Conservation (phyloP, 2,329 filamentous ascomycete genomes). For the Coniochaeta hoffmannii region DNA sequence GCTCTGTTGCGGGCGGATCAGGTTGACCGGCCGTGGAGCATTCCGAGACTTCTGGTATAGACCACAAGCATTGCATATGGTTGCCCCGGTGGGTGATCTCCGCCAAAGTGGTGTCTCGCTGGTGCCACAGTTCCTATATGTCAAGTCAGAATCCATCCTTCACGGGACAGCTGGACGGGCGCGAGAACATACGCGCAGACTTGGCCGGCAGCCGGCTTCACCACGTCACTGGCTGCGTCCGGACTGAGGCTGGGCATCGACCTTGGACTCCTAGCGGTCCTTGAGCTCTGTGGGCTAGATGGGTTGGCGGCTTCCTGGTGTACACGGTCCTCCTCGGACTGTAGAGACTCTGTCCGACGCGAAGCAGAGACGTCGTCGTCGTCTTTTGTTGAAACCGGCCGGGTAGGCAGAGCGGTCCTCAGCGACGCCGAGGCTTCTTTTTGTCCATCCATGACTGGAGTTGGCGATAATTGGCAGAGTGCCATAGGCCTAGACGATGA, state of each 20-base stretch:
- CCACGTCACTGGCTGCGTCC: not conserved
- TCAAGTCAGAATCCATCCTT: conserved; percentile 9
- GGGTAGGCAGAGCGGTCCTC: conserved; percentile 16
- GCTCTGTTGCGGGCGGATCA: conserved; percentile 65
- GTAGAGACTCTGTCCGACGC: conserved; percentile 4
- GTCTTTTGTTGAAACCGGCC: conserved; percentile 11
- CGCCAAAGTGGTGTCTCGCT: conserved; percentile 93
- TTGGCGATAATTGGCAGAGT: not conserved
- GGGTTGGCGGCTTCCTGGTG: not conserved
- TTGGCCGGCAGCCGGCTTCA: not conserved
- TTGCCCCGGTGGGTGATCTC: conserved; percentile 83
- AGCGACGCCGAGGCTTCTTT: not conserved
- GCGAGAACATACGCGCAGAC: not conserved
- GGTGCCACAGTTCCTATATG: conserved; percentile 80
- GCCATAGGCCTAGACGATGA: not conserved
- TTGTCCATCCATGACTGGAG: not conserved
- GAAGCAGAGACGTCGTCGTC: conserved; percentile 4
- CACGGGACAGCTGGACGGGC: not conserved
- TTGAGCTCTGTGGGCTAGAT: not conserved
- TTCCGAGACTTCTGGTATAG: conserved; percentile 93
- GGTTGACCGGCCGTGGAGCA: conserved; percentile 78
- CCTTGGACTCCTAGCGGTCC: conserved; percentile 7
- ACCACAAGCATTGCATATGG: conserved; percentile 96
- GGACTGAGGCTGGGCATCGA: conserved; percentile 2
- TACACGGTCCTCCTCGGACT: not conserved